Percentiles rank a stretch among this genome's conserved stretches.
Conservation (phyloP, 2,329 filamentous ascomycete species). For the Zymoseptoria ardabiliae region DNA sequence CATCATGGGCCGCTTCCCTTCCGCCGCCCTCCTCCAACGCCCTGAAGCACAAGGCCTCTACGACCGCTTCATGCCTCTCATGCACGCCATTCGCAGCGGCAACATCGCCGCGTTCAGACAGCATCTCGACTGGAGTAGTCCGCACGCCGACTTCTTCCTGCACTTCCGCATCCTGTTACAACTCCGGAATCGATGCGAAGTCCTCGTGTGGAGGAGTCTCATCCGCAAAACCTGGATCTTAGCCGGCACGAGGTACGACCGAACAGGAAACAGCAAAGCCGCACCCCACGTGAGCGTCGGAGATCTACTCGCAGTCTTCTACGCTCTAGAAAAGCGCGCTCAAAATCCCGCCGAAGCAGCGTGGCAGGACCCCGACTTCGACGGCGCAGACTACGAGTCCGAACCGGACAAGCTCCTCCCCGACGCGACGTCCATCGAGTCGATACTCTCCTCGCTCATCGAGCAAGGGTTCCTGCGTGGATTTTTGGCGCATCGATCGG, state of each 20-base stretch:
- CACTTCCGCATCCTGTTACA: conserved; percentile 67
- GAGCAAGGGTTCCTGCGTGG: conserved; percentile 76
- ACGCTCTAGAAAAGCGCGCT: conserved; percentile 54
- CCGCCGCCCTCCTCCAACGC: conserved; percentile 54
- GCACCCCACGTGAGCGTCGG: conserved; percentile 69
- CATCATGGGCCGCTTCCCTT: conserved; percentile 77
- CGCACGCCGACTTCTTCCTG: conserved; percentile 65
- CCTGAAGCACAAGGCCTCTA: conserved; percentile 62
- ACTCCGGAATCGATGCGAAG: conserved; percentile 68
- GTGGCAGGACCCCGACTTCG: conserved; percentile 42
- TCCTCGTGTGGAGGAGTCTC: conserved; percentile 77
- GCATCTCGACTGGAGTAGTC: conserved; percentile 49
- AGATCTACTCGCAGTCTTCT: conserved; percentile 58
- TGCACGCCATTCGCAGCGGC: conserved; percentile 62
- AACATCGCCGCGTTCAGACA: conserved; percentile 67
- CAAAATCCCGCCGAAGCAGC: conserved; percentile 27
- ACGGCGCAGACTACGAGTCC: conserved; percentile 22
- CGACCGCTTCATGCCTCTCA: conserved; percentile 65
- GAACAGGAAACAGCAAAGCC: conserved; percentile 35
- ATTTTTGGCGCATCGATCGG: conserved; percentile 70
- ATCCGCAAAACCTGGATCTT: conserved; percentile 70
- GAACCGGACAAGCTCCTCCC: conserved; percentile 7
- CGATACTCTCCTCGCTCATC: conserved; percentile 66
- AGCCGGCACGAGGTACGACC: conserved; percentile 56
- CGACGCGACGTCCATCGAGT: conserved; percentile 58